These are phyloP conservation scores for Exophiala viscosa DNA, from an alignment of 2,329 filamentous ascomycete species.

Conservation along the genomic window DNA sequence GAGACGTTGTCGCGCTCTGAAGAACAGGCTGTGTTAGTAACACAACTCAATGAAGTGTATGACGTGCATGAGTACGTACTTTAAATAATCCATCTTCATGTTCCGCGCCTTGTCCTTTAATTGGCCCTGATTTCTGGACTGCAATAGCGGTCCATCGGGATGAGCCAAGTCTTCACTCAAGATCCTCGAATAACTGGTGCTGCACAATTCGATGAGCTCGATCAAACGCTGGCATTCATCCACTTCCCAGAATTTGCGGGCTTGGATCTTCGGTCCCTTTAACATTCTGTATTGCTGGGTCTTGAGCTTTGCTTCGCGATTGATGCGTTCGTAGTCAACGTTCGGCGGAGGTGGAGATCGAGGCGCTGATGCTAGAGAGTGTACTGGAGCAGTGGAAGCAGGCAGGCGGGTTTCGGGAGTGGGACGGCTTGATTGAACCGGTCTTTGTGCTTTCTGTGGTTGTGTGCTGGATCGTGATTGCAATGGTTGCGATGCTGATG, in stretches of 20 bases:
- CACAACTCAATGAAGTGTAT: not conserved
- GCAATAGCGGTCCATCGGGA: slow-evolving; percentile 34
- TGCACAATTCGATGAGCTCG: slow-evolving; percentile 46
- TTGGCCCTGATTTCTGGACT: slow-evolving; percentile 48
- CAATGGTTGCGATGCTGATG: not conserved
- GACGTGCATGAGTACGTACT: slow-evolving; percentile 26
- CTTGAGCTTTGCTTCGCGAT: slow-evolving; percentile 14
- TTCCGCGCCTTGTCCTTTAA: slow-evolving; percentile 56
- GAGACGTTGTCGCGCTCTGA: slow-evolving; percentile 14
- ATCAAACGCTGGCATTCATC: slow-evolving; percentile 46
- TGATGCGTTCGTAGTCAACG: slow-evolving; percentile 2
- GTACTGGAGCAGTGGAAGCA: slow-evolving; percentile 10
- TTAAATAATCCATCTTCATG: slow-evolving; percentile 45
- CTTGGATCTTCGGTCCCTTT: slow-evolving; percentile 19
- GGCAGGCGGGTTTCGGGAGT: not conserved
- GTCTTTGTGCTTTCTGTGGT: too few relatives aligned
- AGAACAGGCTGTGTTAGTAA: not conserved
- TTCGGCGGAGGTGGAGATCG: not conserved
- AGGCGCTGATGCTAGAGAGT: not conserved
- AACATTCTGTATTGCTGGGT: slow-evolving; percentile 15
- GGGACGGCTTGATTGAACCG: not conserved
- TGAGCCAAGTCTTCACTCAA: slow-evolving; percentile 31
- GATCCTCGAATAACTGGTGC: slow-evolving; percentile 49
- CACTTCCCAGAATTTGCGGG: slow-evolving; percentile 34
- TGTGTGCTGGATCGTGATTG: not conserved